These are phyloP conservation scores for Zostera marina DNA, from an alignment of 116 monocot genomes.

Conservation along the genomic window DNA sequence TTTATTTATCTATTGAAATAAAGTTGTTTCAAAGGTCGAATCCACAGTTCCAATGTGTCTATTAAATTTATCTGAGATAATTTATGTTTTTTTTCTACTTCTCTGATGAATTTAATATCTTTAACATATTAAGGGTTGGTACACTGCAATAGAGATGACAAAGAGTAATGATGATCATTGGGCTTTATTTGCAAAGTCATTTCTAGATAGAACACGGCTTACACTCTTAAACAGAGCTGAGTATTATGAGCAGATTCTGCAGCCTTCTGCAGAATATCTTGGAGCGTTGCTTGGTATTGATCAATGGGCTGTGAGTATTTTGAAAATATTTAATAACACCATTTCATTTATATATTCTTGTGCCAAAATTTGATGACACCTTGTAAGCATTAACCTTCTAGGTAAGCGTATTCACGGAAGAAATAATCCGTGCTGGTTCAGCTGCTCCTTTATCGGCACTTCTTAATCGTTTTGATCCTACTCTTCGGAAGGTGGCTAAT, in stretches of 20 bases:
- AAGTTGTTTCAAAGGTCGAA: not conserved
- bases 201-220: slow-evolving; percentile 82
- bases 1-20: not conserved
- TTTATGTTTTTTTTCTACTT: not conserved
- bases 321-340: not conserved
- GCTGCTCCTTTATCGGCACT: slow-evolving; percentile 84
- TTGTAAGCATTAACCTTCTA: slow-evolving; percentile 10
- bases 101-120: not conserved
- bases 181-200: slow-evolving; percentile 88
- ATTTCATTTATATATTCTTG: not conserved
- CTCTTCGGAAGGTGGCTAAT: slow-evolving; percentile 72
- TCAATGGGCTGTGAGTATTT: slow-evolving; percentile 62
- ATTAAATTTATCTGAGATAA: not conserved
- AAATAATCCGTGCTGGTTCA: slow-evolving; percentile 92
- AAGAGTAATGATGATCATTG: slow-evolving; percentile 58
- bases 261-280: slow-evolving; percentile 93
- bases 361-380: too few species aligned
- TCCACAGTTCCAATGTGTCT: not conserved
- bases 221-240: slow-evolving; percentile 77
- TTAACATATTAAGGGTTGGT: slow-evolving; percentile 63
- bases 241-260: slow-evolving; percentile 64
- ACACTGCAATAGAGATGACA: slow-evolving; percentile 50
- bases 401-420: slow-evolving; percentile 90
- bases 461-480: slow-evolving; percentile 86
- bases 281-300: slow-evolving; percentile 81